Conservation (phyloP, 768 basidiomycete genomes). For the Holtermanniella nyarrowii region DNA sequence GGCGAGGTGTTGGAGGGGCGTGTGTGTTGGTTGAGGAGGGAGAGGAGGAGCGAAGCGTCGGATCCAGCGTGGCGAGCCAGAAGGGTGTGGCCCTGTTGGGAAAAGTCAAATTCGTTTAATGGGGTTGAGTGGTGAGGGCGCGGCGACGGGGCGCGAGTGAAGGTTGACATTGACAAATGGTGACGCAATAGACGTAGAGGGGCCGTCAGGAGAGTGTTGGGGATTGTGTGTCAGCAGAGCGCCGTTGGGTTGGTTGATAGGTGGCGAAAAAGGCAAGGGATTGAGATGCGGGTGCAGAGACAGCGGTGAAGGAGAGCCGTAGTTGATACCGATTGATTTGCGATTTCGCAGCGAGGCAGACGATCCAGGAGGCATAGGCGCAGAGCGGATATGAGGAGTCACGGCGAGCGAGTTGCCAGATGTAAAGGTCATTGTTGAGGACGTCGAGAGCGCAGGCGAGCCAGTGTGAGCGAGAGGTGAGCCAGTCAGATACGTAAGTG, state of each 20-base stretch:
- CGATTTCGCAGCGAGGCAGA: conserved; percentile 1
- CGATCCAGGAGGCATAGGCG: conserved; percentile 7
- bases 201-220: not conserved
- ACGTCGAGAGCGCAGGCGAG: not conserved
- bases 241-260: conserved; percentile 7
- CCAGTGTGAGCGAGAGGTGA: conserved; percentile 11
- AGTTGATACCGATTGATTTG: not conserved
- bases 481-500: conserved; percentile 17
- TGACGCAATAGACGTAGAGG: conserved; percentile 18
- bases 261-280: conserved; percentile 24
- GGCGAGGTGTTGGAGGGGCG: conserved; percentile 35
- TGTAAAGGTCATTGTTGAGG: conserved; percentile 1
- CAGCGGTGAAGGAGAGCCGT: conserved; percentile 15
- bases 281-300: conserved; percentile 16
- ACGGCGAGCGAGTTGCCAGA: conserved; percentile 1
- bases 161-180: conserved; percentile 24
- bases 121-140: conserved; percentile 2
- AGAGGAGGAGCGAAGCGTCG: conserved; percentile 57
- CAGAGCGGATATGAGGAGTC: conserved; percentile 3
- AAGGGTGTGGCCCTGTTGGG: conserved; percentile 69
- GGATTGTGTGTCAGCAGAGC: conserved; percentile 14
- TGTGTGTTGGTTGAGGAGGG: conserved; percentile 54
- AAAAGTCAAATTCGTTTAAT: not conserved
- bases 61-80: conserved; percentile 69
- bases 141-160: conserved; percentile 5